Conservation (phyloP, 179 eudicot genomes). For the Corrigiola litoralis region DNA sequence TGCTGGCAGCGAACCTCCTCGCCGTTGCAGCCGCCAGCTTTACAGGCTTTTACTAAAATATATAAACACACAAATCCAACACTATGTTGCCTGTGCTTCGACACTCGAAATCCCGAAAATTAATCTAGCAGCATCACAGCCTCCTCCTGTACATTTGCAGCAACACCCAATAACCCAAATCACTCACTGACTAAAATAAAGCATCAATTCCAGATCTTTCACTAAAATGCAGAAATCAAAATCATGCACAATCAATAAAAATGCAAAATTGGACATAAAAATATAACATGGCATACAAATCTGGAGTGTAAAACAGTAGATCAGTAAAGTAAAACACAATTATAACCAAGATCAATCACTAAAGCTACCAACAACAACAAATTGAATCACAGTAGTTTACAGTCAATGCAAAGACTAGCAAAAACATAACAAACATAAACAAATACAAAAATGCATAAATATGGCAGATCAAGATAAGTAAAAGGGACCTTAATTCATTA, state of each 20-base stretch:
- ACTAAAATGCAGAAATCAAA: background rate
- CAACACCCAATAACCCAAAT: background rate
- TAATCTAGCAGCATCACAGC: slow-evolving; percentile 28
- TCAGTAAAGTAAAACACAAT: slow-evolving; percentile 10
- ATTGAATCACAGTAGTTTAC: background rate
- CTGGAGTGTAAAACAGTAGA: slow-evolving; percentile 4
- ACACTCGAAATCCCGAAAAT: slow-evolving; percentile 4
- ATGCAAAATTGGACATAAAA: background rate
- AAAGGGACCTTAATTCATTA: no score
- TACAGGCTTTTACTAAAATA: slow-evolving; percentile 12
- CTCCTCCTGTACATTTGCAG: slow-evolving; percentile 32
- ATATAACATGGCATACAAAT: slow-evolving; percentile 5
- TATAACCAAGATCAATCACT: background rate
- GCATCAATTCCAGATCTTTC: slow-evolving; percentile 11
- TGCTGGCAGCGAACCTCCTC: slow-evolving; percentile 64
- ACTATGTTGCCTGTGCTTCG: slow-evolving; percentile 1
- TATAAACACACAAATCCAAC: background rate
- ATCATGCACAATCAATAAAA: background rate
- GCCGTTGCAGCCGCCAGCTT: slow-evolving; percentile 75
- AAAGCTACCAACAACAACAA: background rate
- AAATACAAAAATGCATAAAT: background rate
- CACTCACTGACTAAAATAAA: background rate
- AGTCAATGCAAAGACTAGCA: background rate
- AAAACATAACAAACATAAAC: background rate
- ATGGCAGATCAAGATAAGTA: no score